phyloP scores from a whole-genome alignment of 345 rosid species.

The Nasturtium officinale region DNA sequence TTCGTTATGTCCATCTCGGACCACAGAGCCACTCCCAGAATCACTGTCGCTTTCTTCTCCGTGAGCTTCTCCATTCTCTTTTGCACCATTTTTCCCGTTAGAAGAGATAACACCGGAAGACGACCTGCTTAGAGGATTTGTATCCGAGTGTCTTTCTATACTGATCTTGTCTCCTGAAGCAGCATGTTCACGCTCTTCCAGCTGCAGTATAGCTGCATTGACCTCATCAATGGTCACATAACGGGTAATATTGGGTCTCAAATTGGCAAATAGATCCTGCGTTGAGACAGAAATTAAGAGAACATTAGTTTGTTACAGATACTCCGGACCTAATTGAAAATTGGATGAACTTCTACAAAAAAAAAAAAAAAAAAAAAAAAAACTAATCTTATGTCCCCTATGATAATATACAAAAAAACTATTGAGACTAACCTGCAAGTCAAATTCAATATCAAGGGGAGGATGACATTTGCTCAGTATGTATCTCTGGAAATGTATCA shows the following conservation, averaged over 20 bases:
- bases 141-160: slow-evolving; percentile 64
- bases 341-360: slow-evolving; percentile 9
- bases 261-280: slow-evolving; percentile 92
- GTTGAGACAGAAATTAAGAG: slow-evolving; percentile 19
- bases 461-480: slow-evolving; percentile 81
- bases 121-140: slow-evolving; percentile 55
- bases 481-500: slow-evolving; percentile 93
- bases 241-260: slow-evolving; percentile 87
- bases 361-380: slow-evolving; percentile 3
- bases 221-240: slow-evolving; percentile 78
- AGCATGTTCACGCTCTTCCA: slow-evolving; percentile 73
- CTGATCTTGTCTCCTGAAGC: slow-evolving; percentile 60
- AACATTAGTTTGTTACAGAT: slow-evolving; percentile 22
- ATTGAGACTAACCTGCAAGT: slow-evolving; percentile 73
- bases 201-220: slow-evolving; percentile 73
- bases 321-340: slow-evolving; percentile 7
- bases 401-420: slow-evolving; percentile 2
- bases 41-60: slow-evolving; percentile 80
- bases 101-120: slow-evolving; percentile 48
- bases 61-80: slow-evolving; percentile 74
- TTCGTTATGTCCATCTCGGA: slow-evolving; percentile 70
- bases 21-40: slow-evolving; percentile 80
- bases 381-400: not conserved
- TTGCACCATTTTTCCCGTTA: slow-evolving; percentile 51
- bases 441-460: slow-evolving; percentile 94